Conservation (phyloP, 805 yeast species). For the Geotrichum ghanense region DNA sequence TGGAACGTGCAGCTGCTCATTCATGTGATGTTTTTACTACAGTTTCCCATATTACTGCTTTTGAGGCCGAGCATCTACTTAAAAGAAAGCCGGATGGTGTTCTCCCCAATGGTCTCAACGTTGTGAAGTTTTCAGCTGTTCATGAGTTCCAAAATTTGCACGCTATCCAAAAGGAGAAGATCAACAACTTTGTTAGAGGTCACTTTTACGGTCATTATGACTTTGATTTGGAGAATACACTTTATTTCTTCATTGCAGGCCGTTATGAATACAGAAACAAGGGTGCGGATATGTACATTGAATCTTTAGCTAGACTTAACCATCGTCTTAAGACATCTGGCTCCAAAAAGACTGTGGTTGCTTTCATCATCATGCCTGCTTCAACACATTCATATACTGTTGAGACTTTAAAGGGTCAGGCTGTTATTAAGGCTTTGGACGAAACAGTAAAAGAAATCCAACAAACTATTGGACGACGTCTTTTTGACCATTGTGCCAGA, state of each 20-base stretch:
- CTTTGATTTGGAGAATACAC: slow-evolving; percentile 85
- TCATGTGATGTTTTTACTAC: slow-evolving; percentile 95
- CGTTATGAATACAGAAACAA: slow-evolving; percentile 93
- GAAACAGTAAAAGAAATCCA: slow-evolving; percentile 83
- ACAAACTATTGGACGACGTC: slow-evolving; percentile 69
- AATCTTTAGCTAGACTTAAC: slow-evolving; percentile 82
- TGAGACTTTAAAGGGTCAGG: slow-evolving; percentile 92
- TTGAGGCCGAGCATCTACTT: slow-evolving; percentile 82
- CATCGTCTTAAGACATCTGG: slow-evolving; percentile 72
- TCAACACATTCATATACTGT: slow-evolving; percentile 88
- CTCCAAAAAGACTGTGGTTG: slow-evolving; percentile 87
- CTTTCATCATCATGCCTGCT: slow-evolving; percentile 97
- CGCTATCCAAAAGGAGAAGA: slow-evolving; percentile 81
- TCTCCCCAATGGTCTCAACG: slow-evolving; percentile 91
- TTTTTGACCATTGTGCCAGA: slow-evolving; percentile 84
- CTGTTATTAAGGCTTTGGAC: slow-evolving; percentile 85
- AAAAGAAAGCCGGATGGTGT: slow-evolving; percentile 98
- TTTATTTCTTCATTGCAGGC: slow-evolving; percentile 94
- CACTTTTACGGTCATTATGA: slow-evolving; percentile 96
- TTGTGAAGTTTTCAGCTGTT: slow-evolving; percentile 91
- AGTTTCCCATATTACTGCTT: slow-evolving; percentile 95
- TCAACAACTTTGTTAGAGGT: slow-evolving; percentile 89
- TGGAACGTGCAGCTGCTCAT: slow-evolving; percentile 94
- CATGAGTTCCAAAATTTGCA: slow-evolving; percentile 97
- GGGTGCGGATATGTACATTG: slow-evolving; percentile 93